Percentiles rank a stretch among this genome's conserved stretches.
These are phyloP conservation scores for Cynanchum wilfordii DNA, from an alignment of 257 asterid genomes.

Conservation along the genomic window DNA sequence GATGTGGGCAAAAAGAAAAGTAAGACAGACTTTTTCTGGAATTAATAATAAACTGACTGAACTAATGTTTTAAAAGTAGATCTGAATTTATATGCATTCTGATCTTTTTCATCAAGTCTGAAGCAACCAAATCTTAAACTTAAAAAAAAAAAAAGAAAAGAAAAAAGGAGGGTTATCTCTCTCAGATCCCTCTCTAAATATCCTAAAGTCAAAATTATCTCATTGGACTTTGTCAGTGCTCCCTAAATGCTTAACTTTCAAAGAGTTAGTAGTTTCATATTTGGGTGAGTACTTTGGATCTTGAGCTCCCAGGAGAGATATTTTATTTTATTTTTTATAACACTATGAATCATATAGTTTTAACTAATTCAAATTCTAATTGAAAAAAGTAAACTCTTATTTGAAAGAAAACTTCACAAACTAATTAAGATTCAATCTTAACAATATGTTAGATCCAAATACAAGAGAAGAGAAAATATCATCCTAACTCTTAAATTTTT, in stretches of 20 bases:
- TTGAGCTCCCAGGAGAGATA: neutral
- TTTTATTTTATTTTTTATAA: too few relatives aligned
- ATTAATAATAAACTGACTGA: constrained; percentile 10
- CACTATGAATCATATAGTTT: too few relatives aligned
- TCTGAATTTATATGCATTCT: constrained; percentile 13
- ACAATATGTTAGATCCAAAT: too few relatives aligned
- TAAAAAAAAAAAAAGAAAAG: too few relatives aligned
- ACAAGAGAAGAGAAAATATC: too few relatives aligned
- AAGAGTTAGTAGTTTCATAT: too few relatives aligned
- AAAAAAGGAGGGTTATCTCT: too few relatives aligned
- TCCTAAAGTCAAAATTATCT: neutral
- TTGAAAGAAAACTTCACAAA: too few relatives aligned
- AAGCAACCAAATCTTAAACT: neutral
- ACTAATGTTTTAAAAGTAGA: constrained; percentile 18
- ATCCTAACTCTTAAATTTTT: too few relatives aligned
- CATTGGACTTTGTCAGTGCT: neutral
- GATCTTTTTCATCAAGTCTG: neutral
- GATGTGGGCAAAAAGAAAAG: neutral
- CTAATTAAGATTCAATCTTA: too few relatives aligned
- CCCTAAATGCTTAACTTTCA: neutral
- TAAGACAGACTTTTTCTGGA: neutral
- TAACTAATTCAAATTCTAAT: too few relatives aligned
- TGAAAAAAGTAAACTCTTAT: too few relatives aligned
- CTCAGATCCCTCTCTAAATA: neutral
- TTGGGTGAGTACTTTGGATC: neutral